phyloP scores from a whole-genome alignment of 768 basidiomycete genomes.

The Suillus hirtellus region DNA sequence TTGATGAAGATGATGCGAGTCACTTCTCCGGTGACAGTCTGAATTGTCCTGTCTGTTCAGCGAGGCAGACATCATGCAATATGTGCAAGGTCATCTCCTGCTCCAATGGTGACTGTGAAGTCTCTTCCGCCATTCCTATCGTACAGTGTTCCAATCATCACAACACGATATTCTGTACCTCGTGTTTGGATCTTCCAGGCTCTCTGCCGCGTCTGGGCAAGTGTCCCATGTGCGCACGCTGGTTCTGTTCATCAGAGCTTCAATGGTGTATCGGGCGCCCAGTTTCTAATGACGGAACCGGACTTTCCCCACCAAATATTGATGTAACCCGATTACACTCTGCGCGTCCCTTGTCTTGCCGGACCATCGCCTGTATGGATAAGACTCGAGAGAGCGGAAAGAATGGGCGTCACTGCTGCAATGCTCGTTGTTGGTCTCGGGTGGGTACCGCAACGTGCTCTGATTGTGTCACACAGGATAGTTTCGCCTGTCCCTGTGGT shows the following conservation, averaged over 20 bases:
- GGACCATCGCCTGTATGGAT: neutral
- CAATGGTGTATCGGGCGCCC: slow-evolving; percentile 6
- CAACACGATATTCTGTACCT: neutral
- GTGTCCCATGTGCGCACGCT: neutral
- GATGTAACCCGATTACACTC: slow-evolving; percentile 4
- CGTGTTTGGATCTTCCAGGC: neutral
- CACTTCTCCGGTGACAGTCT: neutral
- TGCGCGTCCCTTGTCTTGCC: slow-evolving; percentile 1
- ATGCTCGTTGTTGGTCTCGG: slow-evolving; percentile 4
- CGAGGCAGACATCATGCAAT: neutral
- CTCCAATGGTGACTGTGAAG: neutral
- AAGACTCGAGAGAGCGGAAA: neutral
- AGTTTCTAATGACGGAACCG: neutral
- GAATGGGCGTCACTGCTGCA: neutral
- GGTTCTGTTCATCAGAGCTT: slow-evolving; percentile 4
- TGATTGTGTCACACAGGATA: slow-evolving; percentile 9
- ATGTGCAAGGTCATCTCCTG: neutral
- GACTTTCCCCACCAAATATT: neutral
- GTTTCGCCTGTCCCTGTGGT: slow-evolving; percentile 5
- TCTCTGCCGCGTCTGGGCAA: neutral
- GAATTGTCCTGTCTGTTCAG: slow-evolving; percentile 6
- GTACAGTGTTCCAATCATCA: neutral
- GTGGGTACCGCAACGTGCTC: neutral
- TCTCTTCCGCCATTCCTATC: slow-evolving; percentile 4
- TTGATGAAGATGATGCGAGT: neutral